Evolutionary conservation across 2,329 filamentous ascomycete genomes (phyloP), one percentile per base, ranked within the genome.

Genomic region (Alternaria postmessia): DNA sequence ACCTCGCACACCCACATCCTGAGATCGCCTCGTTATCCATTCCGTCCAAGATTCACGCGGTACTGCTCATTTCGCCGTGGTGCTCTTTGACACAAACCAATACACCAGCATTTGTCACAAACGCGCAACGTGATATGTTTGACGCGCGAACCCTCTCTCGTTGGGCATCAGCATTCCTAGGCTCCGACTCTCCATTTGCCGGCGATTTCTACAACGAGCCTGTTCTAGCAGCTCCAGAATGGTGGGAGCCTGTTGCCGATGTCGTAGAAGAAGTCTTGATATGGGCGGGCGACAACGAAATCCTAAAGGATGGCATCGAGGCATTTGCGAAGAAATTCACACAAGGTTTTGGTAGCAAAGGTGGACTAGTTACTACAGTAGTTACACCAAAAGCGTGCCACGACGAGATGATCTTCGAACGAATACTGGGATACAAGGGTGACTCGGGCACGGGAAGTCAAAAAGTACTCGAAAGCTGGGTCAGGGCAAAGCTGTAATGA

Each of bases 41-140:
- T 7, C 67, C 74, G 0, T 71, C 70, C 3, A 81, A 80, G 8
- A 75, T 89, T 16, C 81, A 81, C 2, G 86, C 81, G 4, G 80
- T 82, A 0, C 68, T 88, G 7, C 78, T 88, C 7, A 82, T 89
- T 56, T 84, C 82, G 0, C 87, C 88, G 0, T 90, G 88, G 87
- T 79, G 82, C 2, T 81, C 81, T 1, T 84, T 89, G 61, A 69
- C 66, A 7, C 77, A 80, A n/a, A 79, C 77, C 1, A 73, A 81
- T 18, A 81, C 81, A 26, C 72, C 77, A 0, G 80, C 79, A 2
- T 81, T 80, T 46, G 67, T 70, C 7, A 72, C 75, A 8, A 87
- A 88, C 57, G 77, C 78, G 3, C 77, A 81, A 24, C 85, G 82
- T 42, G 87, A 89, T 67, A 75, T 84, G 53, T 79, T 89, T 43